phyloP scores from a whole-genome alignment of 2,329 filamentous ascomycete genomes.

The Endocalyx cinctus region DNA sequence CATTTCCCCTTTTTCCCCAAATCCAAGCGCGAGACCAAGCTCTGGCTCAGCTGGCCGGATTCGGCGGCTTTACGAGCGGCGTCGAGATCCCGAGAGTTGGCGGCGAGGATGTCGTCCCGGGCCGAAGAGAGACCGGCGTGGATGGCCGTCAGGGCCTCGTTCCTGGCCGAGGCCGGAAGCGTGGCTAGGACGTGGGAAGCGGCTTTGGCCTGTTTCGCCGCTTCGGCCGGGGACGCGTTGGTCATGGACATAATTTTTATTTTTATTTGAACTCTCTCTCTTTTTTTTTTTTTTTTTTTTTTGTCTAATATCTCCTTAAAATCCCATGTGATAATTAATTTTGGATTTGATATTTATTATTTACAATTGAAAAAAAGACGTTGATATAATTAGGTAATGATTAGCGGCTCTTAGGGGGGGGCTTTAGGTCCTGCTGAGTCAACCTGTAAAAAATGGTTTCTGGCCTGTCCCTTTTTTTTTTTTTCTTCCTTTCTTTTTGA shows the following conservation, averaged over 20 bases:
- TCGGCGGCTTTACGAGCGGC: constrained; percentile 68
- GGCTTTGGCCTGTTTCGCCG: constrained; percentile 71
- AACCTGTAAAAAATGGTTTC: too few relatives aligned
- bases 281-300: background rate
- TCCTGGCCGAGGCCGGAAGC: constrained; percentile 70
- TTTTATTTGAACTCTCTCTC: background rate
- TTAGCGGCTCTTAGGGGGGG: too few relatives aligned
- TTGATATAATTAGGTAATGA: too few relatives aligned
- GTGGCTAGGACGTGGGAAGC: constrained; percentile 82
- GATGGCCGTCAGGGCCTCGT: constrained; percentile 79
- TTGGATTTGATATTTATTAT: too few relatives aligned
- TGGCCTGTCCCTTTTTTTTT: too few relatives aligned
- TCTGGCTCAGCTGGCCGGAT: constrained; percentile 71
- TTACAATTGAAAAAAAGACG: background rate
- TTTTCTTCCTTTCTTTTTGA: too few relatives aligned
- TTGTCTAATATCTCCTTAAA: too few relatives aligned
- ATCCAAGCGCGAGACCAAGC: constrained; percentile 83
- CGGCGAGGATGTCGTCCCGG: constrained; percentile 73
- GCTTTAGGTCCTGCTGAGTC: too few relatives aligned
- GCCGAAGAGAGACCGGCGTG: constrained; percentile 68
- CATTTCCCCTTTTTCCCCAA: constrained; percentile 84
- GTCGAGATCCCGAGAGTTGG: constrained; percentile 80
- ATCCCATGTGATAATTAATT: too few relatives aligned
- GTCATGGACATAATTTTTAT: constrained; percentile 77
- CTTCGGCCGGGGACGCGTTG: constrained; percentile 72